Percentiles rank a stretch among this genome's conserved stretches.
Conservation (phyloP, 2,329 filamentous ascomycete genomes). For the Botrytis squamosa region DNA sequence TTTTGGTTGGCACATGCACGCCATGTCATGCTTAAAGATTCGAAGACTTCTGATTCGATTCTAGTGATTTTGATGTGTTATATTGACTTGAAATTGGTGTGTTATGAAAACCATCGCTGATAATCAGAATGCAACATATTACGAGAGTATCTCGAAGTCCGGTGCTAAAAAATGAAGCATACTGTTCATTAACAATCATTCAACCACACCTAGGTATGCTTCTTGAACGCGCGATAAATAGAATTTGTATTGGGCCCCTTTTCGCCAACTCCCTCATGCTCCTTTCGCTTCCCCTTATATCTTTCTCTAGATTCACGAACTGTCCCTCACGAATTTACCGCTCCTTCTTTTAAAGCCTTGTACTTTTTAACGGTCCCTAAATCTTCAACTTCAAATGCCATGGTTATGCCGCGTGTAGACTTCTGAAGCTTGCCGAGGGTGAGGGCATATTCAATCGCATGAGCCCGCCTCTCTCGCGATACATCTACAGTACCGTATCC, state of each 20-base stretch:
- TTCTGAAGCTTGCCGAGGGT: neutral
- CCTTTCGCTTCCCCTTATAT: neutral
- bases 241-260: neutral
- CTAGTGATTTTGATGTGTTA: neutral
- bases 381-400: neutral
- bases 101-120: neutral
- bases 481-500: neutral
- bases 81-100: neutral
- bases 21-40: neutral
- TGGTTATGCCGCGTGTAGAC: neutral
- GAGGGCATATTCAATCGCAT: neutral
- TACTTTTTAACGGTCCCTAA: neutral
- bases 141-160: neutral
- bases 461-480: neutral
- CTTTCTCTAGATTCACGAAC: neutral
- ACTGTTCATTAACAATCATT: neutral
- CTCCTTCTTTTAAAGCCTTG: neutral
- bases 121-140: neutral
- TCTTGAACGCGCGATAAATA: neutral
- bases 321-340: neutral
- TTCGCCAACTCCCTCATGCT: neutral
- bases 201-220: neutral
- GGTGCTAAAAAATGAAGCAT: neutral
- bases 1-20: neutral
- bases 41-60: neutral